Evolutionary conservation across 768 basidiomycete species (phyloP).

Genomic region (Tephrocybe sp.): DNA sequence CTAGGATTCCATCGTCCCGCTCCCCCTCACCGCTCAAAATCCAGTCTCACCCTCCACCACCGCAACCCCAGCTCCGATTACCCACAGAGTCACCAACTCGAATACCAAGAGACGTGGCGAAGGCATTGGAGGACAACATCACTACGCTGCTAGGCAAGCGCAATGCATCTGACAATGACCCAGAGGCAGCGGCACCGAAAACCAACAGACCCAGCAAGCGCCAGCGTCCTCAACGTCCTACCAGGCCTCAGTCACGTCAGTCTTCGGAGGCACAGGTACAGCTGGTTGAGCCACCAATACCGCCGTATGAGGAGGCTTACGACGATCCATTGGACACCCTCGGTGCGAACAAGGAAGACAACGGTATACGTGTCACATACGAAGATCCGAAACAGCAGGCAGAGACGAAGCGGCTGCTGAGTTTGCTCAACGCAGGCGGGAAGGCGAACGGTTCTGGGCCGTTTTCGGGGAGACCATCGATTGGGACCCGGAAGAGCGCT

Average conservation of each 20-base stretch:
- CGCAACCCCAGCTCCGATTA: slow-evolving; percentile 15
- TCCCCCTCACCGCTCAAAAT: slow-evolving; percentile 56
- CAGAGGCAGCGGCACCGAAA: slow-evolving; percentile 12
- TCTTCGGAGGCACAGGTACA: slow-evolving; percentile 30
- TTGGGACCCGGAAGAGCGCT: slow-evolving; percentile 17
- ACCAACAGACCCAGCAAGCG: slow-evolving; percentile 32
- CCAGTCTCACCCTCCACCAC: slow-evolving; percentile 16
- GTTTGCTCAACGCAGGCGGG: slow-evolving; percentile 39
- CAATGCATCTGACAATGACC: slow-evolving; percentile 37
- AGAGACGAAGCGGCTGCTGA: slow-evolving; percentile 57
- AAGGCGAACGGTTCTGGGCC: slow-evolving; percentile 24
- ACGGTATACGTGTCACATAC: slow-evolving; percentile 58
- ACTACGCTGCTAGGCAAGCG: slow-evolving; percentile 71
- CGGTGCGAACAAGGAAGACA: slow-evolving; percentile 29
- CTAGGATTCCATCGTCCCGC: slow-evolving; percentile 57
- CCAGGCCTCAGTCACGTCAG: slow-evolving; percentile 37
- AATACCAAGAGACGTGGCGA: slow-evolving; percentile 47
- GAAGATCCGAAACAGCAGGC: slow-evolving; percentile 65
- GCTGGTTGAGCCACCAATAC: slow-evolving; percentile 14
- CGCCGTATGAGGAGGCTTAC: slow-evolving; percentile 24
- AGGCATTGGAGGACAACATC: slow-evolving; percentile 66
- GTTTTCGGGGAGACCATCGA: slow-evolving; percentile 19
- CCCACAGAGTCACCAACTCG: slow-evolving; percentile 39
- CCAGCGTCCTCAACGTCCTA: slow-evolving; percentile 33
- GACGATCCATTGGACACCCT: slow-evolving; percentile 26